Evolutionary conservation across 2,329 filamentous ascomycete genomes (phyloP).

Genomic region (Thelonectria blattea): DNA sequence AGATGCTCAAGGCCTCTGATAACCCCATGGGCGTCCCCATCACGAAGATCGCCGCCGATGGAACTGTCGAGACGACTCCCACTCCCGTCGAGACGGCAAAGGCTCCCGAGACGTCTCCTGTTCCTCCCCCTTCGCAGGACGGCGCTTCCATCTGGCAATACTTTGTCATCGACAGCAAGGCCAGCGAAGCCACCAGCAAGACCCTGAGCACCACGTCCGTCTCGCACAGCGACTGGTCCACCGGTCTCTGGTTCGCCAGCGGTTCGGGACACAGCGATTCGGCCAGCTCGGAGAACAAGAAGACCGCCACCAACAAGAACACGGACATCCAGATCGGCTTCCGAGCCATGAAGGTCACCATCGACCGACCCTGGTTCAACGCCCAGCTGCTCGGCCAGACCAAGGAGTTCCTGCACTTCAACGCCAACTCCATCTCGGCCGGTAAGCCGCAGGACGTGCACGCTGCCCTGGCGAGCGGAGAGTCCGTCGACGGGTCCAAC

Average conservation of each 20-base stretch:
- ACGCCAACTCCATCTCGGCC: background rate
- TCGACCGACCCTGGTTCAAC: constrained; percentile 4
- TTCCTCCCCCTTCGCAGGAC: background rate
- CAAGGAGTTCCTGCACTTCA: background rate
- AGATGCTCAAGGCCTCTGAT: background rate
- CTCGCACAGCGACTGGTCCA: background rate
- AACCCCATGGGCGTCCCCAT: background rate
- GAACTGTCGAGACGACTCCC: no score
- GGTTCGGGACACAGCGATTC: background rate
- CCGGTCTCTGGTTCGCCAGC: background rate
- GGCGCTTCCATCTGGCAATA: background rate
- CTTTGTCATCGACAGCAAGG: background rate
- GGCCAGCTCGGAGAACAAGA: background rate
- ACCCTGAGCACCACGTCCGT: background rate
- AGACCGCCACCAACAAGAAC: background rate
- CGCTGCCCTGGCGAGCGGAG: background rate
- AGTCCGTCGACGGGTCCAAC: background rate
- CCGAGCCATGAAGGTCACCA: constrained; percentile 5
- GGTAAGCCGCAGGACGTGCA: background rate
- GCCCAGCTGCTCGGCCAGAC: background rate
- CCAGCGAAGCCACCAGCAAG: background rate
- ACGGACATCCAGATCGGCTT: constrained; percentile 1
- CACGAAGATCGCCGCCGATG: no score
- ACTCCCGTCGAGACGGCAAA: no score
- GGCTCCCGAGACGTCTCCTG: background rate